Evolutionary conservation across 2,329 filamentous ascomycete genomes (phyloP).

Genomic region (Ophiostoma novo-ulmi): DNA sequence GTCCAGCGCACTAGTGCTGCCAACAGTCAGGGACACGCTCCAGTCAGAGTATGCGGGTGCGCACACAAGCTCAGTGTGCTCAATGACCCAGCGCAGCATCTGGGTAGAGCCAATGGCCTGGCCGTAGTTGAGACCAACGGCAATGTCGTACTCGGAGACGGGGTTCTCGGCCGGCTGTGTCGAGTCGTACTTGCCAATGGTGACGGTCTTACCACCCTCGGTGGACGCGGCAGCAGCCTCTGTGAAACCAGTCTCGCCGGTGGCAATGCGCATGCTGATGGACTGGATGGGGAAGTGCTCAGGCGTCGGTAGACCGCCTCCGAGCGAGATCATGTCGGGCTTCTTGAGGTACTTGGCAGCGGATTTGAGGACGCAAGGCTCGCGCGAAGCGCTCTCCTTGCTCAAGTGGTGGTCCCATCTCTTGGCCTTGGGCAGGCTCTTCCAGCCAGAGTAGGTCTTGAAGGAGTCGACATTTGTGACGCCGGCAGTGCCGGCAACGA

Average conservation of each 20-base stretch:
- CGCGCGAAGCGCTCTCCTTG: constrained; percentile 54
- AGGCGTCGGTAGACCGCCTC: constrained; percentile 81
- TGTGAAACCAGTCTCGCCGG: constrained; percentile 58
- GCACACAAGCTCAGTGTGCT: constrained; percentile 90
- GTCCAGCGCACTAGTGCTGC: constrained; percentile 81
- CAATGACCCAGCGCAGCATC: constrained; percentile 82
- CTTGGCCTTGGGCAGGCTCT: constrained; percentile 69
- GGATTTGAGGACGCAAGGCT: constrained; percentile 71
- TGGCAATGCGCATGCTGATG: constrained; percentile 68
- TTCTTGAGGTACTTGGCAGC: constrained; percentile 74
- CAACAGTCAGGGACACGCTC: constrained; percentile 75
- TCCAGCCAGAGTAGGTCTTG: constrained; percentile 53
- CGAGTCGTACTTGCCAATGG: constrained; percentile 79
- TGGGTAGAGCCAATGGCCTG: constrained; percentile 82
- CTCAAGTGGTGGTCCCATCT: constrained; percentile 70
- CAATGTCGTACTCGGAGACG: constrained; percentile 60
- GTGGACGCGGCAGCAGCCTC: constrained; percentile 57
- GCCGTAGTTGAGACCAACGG: constrained; percentile 88
- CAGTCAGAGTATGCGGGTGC: constrained; percentile 86
- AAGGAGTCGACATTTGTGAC: constrained; percentile 76
- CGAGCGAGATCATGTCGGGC: constrained; percentile 83
- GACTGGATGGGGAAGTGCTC: constrained; percentile 90
- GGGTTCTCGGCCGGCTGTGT: constrained; percentile 39
- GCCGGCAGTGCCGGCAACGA: constrained; percentile 72
- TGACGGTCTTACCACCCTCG: constrained; percentile 52